These are phyloP conservation scores for Eudorina sp. DNA, from an alignment of 139 green algal genomes.

Conservation along the genomic window DNA sequence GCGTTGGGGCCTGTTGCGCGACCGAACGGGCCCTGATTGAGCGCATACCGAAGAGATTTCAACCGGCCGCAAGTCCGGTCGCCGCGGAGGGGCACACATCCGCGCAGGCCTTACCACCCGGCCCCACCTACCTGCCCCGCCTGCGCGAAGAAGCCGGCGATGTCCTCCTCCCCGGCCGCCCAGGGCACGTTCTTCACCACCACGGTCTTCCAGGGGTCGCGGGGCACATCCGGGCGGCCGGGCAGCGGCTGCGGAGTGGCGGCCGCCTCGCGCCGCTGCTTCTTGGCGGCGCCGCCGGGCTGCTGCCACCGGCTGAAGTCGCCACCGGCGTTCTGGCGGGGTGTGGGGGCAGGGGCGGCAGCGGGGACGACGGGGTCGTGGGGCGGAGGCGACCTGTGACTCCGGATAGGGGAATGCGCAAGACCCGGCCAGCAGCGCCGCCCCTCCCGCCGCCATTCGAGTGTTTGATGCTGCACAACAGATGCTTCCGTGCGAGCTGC, in stretches of 20 bases:
- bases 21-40: too few species aligned
- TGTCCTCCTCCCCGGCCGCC: conserved; percentile 73
- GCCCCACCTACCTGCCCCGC: conserved; percentile 65
- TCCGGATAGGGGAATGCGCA: too few species aligned
- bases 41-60: too few species aligned
- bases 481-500: too few species aligned
- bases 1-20: too few species aligned
- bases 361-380: too few species aligned
- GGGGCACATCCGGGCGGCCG: conserved; percentile 52
- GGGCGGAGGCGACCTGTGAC: too few species aligned
- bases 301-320: conserved; percentile 65
- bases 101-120: not conserved
- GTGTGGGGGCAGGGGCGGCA: not conserved
- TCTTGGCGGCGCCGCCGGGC: conserved; percentile 48
- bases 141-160: conserved; percentile 78
- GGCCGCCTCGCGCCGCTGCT: conserved; percentile 5
- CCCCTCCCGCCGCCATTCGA: too few species aligned
- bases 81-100: too few species aligned
- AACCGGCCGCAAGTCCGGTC: too few species aligned
- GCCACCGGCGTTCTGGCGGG: not conserved
- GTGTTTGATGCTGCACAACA: too few species aligned
- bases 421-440: too few species aligned
- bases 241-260: not conserved
- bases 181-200: conserved; percentile 87
- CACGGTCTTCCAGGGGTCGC: conserved; percentile 74